phyloP scores from a whole-genome alignment of 177 flowering plant species.

The Vitis hybrid region DNA sequence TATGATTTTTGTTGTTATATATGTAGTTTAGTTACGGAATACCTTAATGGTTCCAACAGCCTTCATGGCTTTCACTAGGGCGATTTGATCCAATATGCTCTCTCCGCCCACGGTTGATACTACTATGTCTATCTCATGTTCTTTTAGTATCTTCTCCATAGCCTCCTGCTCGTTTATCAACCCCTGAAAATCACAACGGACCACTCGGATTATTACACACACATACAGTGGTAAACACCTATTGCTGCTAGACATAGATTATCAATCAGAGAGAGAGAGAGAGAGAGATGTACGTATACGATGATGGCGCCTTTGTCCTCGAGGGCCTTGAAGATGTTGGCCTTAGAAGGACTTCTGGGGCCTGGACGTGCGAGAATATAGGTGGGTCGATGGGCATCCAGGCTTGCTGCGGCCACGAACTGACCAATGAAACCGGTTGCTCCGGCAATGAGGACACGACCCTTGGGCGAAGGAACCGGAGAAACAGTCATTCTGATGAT shows the following conservation, averaged over 20 bases:
- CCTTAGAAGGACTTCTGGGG: conserved; percentile 24
- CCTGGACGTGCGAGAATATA: conserved; percentile 38
- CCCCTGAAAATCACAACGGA: conserved; percentile 36
- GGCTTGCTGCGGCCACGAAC: conserved; percentile 55
- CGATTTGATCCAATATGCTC: conserved; percentile 42
- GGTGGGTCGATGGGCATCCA: conserved; percentile 44
- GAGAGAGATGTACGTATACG: conserved; percentile 30
- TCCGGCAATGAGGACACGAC: conserved; percentile 48
- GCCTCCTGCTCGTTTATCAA: conserved; percentile 32
- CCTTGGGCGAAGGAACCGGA: conserved; percentile 4
- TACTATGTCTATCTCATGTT: conserved; percentile 53
- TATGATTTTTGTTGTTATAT: not conserved
- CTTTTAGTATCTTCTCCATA: conserved; percentile 49
- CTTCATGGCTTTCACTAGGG: conserved; percentile 51
- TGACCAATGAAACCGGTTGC: conserved; percentile 70
- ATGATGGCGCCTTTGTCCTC: conserved; percentile 56
- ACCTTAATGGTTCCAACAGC: conserved; percentile 68
- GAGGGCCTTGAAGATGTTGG: conserved; percentile 28
- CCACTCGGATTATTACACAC: not conserved
- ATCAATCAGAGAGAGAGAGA: no score
- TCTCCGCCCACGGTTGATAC: conserved; percentile 69
- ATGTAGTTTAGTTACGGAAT: not conserved
- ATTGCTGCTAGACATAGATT: no score
- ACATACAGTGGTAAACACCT: not conserved
- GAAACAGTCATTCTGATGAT: conserved; percentile 13